Evolutionary conservation across 106 monocot species (phyloP), one percentile per base, ranked within the genome.

Genomic region (Dendrobium officinale): DNA sequence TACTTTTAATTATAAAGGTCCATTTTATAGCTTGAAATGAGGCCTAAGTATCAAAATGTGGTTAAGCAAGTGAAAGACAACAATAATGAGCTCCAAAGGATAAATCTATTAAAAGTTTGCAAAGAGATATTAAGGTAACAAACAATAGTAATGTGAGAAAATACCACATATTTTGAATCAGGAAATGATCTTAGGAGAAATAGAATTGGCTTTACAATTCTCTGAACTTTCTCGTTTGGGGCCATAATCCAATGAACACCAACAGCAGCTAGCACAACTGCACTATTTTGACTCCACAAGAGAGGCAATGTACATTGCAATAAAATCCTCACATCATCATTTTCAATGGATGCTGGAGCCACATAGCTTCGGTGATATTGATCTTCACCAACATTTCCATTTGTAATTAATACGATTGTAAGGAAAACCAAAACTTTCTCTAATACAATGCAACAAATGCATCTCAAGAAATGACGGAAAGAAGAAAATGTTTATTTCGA

Each of bases 271-370:
- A 99, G 89, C 75, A 99, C 91, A 58, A 99, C 98, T 29, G 89
- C 88, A 78, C 92, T 89, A 78, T 99, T 99, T 86, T 91, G 95
- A 85, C 98, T 99, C 98, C 98, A 99, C 43, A 99, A 83, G 44
- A 99, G 85, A 80, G 98, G 98, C 74, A 85, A 88, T 33, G 98
- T 95, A 64, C 98, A 99, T 67, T 79, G 89, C 83, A 99, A 72
- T 18, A 99, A 79, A 70, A 95, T 66, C 67, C 85, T 84, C 64
- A 99, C 86, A 81, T 95, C 95, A 76, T 86, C 86, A 83, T 99
- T 95, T 78, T 87, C 81, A 45, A 78, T 78, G 42, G 89, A 84
- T 9, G 91, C 83, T 40, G 84, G 78, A 27, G 73, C 22, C 47
- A 73, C 19, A 49, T 31, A 17, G 7, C 55, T 73, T 42, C 70